These are phyloP conservation scores for Lecanoromycetidae sp. DNA, from an alignment of 2,329 filamentous ascomycete species.

Conservation along the genomic window DNA sequence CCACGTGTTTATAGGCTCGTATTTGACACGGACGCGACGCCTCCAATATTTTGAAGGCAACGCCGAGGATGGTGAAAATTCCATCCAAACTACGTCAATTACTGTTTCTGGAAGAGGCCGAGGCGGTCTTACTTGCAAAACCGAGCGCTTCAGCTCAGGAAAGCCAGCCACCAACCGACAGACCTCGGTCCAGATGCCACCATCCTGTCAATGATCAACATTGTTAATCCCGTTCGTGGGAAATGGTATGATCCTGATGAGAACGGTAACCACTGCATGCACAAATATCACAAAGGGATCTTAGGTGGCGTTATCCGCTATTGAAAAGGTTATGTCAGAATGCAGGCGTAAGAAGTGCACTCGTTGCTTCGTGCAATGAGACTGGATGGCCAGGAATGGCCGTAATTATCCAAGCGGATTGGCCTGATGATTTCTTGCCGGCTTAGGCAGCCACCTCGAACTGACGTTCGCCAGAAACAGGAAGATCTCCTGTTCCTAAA, in stretches of 20 bases:
- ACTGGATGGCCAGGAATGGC: neutral
- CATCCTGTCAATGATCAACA: neutral
- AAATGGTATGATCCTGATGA: neutral
- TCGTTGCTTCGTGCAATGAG: neutral
- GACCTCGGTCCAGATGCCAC: neutral
- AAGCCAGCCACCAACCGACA: neutral
- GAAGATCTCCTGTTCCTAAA: neutral
- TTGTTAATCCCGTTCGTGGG: neutral
- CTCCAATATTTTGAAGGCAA: neutral
- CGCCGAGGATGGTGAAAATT: neutral
- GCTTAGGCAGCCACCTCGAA: neutral
- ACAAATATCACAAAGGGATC: neutral
- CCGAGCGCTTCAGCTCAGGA: neutral
- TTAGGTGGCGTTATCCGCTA: neutral
- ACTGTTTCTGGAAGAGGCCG: neutral
- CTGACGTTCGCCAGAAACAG: neutral
- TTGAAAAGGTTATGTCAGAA: neutral
- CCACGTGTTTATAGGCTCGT: neutral
- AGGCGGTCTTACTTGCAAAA: neutral
- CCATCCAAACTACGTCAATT: neutral
- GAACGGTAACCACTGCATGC: neutral
- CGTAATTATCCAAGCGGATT: neutral
- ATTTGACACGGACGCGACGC: neutral
- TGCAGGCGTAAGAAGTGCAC: neutral
- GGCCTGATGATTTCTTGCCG: neutral